These are phyloP conservation scores for Santalum album DNA, from an alignment of 164 flowering plant genomes.

Conservation along the genomic window DNA sequence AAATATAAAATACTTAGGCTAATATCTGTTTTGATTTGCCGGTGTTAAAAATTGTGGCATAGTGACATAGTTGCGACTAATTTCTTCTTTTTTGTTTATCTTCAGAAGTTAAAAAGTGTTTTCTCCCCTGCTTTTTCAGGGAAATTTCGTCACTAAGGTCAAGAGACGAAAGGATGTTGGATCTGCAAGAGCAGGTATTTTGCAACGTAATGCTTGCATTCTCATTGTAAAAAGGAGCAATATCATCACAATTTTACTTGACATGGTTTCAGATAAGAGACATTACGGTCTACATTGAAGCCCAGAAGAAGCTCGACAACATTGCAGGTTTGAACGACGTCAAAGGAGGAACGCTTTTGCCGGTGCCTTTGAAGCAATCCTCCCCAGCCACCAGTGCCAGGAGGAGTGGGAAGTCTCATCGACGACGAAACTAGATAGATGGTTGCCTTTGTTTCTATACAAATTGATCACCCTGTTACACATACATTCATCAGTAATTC, in stretches of 20 bases:
- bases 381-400: slow-evolving; percentile 33
- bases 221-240: background rate
- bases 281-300: slow-evolving; percentile 60
- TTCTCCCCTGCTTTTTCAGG: slow-evolving; percentile 21
- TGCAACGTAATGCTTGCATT: background rate
- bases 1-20: no score
- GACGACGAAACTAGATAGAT: slow-evolving; percentile 44
- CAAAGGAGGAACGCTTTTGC: slow-evolving; percentile 66
- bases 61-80: no score
- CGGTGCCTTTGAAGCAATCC: slow-evolving; percentile 39
- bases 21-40: no score
- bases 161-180: slow-evolving; percentile 54
- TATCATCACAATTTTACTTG: background rate
- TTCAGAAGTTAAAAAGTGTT: background rate
- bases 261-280: slow-evolving; percentile 59
- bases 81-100: background rate
- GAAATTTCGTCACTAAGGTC: slow-evolving; percentile 24
- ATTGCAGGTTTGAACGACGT: slow-evolving; percentile 53
- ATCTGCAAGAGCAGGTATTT: slow-evolving; percentile 84
- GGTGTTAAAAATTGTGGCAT: no score
- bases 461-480: no score
- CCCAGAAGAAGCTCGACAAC: slow-evolving; percentile 54
- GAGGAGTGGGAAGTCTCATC: slow-evolving; percentile 34
- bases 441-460: no score
- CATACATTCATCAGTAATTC: no score